Conservation (phyloP, 805 yeast genomes). For the Kazachstania martiniae region DNA sequence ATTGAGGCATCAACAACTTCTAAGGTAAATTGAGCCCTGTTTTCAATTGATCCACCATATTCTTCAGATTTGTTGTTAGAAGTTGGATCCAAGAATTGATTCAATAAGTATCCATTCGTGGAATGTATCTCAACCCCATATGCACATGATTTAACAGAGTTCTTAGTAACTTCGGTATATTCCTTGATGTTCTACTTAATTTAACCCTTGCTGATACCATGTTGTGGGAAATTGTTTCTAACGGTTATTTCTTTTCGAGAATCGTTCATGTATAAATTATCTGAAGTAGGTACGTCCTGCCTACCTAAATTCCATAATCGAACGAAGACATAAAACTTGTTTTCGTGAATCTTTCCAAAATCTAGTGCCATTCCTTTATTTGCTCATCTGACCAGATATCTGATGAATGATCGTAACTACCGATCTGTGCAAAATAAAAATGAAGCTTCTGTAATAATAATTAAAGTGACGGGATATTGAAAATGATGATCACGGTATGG, state of each 20-base stretch:
- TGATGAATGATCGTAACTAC: not conserved
- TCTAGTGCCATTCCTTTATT: not conserved
- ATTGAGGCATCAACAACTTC: slow-evolving; percentile 1
- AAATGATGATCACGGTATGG: not conserved
- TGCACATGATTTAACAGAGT: not conserved
- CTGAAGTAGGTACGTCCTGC: not conserved
- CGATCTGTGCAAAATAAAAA: not conserved
- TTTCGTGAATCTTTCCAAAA: not conserved
- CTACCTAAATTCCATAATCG: slow-evolving; percentile 1
- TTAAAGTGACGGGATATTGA: not conserved
- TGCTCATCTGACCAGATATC: not conserved
- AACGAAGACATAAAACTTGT: not conserved
- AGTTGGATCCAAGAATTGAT: not conserved
- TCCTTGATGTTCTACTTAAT: slow-evolving; percentile 31
- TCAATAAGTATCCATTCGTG: not conserved
- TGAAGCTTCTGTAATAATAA: not conserved
- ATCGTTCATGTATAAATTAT: not conserved
- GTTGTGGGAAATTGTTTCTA: slow-evolving; percentile 11
- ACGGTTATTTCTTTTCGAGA: not conserved
- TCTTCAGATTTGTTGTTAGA: not conserved
- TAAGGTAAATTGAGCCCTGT: not conserved
- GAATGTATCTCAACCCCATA: not conserved
- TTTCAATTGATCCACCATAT: slow-evolving; percentile 1
- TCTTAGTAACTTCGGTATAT: not conserved
- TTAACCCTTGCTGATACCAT: slow-evolving; percentile 18